Conservation (phyloP, 805 yeast genomes). For the Candida piceae region DNA sequence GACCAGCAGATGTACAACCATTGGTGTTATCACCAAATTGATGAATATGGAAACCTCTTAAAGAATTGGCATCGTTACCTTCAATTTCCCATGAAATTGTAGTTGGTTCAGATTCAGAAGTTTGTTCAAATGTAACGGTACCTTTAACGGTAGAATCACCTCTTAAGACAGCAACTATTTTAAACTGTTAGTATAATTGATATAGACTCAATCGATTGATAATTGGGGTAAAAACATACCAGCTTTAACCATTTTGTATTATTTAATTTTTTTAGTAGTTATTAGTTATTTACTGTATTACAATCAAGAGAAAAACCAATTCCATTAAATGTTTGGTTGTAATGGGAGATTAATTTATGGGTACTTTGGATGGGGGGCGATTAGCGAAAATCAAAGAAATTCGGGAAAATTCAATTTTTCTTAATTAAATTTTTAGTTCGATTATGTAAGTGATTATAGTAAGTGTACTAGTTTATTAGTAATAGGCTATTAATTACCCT, state of each 20-base stretch:
- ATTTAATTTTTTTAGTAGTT: no score
- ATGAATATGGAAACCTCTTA: constrained; percentile 97
- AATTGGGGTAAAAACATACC: constrained; percentile 37
- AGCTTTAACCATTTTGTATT: constrained; percentile 56
- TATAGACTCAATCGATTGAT: background rate
- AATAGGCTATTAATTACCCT: no score
- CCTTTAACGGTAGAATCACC: constrained; percentile 93
- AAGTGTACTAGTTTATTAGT: no score
- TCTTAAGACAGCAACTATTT: constrained; percentile 84
- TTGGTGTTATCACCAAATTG: constrained; percentile 98
- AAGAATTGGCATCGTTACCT: constrained; percentile 85
- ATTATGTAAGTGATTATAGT: no score
- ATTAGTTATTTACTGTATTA: no score
- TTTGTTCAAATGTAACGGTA: constrained; percentile 81
- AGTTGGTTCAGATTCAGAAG: constrained; percentile 73
- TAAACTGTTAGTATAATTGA: background rate
- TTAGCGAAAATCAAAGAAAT: no score
- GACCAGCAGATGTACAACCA: constrained; percentile 98
- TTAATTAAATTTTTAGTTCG: no score
- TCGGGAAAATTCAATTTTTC: no score
- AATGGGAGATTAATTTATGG: no score
- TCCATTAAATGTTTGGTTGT: no score
- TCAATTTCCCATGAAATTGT: constrained; percentile 81
- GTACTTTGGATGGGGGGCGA: no score
- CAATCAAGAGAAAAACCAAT: no score